Base-by-base conservation (phyloP, 306 rosid species). In the Cyamopsis tetragonoloba region DNA sequence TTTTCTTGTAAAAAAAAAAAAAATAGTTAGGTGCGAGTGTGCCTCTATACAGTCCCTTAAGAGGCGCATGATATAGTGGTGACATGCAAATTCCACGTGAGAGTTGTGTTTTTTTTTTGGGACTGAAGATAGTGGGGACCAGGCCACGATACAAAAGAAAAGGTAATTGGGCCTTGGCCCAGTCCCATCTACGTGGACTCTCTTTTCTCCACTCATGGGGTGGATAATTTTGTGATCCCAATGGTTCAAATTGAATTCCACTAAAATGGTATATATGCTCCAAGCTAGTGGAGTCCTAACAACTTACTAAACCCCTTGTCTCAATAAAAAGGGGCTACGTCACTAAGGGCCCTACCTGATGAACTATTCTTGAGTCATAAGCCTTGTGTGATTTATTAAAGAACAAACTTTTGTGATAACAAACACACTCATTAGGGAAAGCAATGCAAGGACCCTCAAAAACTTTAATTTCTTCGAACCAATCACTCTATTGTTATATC, bases 381-480 rank as follows among this genome's bases (percentile, higher is more conserved):
- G 80, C 37, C 70, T 78, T 32, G 5, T 63, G 57, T 63, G 67
- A 37, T 70, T n/a, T n/a, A n/a, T n/a, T n/a, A n/a, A n/a, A n/a
- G n/a, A n/a, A n/a, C n/a, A n/a, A n/a, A n/a, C 66, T 75, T 31
- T 4, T 56, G 64, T 65, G 58, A 30, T 70, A 58, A 68, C 76
- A 65, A 76, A 87, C 76, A 77, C 68, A 78, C 42, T 86, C 76
- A 71, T 73, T 73, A 57, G 63, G 78, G 63, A 35, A 73, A 70
- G 49, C 41, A 35, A 73, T 66, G 49, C 41, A 64, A 77, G 46
- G 56, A 22, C 56, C 75, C 71, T 79, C 60, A 41, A 42, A 67
- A 54, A n/a, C n/a, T n/a, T n/a, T n/a, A n/a, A 75, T 80, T 88
- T 83, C 48, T 77, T 69, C 49, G 28, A 56, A 60, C 82, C 82